phyloP scores from a whole-genome alignment of 495 filamentous ascomycete genomes.

The Cetradonia linearis region DNA sequence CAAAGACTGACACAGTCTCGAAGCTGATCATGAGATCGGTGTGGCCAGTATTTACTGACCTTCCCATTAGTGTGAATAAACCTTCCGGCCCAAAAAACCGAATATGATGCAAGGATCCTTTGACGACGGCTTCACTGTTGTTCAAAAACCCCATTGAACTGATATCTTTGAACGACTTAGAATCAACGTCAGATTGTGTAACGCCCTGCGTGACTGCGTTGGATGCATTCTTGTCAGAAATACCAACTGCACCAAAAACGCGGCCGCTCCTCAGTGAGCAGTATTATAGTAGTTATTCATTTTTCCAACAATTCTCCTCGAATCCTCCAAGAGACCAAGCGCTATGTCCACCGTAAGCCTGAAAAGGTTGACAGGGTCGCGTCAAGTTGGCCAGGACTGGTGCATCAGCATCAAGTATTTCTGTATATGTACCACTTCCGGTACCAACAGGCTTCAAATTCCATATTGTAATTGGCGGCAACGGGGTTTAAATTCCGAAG shows the following conservation, averaged over 20 bases:
- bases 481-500: not conserved
- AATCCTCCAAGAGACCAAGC: constrained; percentile 12
- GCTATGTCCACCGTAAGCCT: not conserved
- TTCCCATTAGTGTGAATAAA: constrained; percentile 13
- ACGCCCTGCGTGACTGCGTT: not conserved
- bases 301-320: not conserved
- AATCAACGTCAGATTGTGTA: constrained; percentile 9
- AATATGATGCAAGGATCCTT: constrained; percentile 16
- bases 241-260: too few relatives aligned
- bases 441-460: constrained; percentile 15
- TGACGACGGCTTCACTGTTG: not conserved
- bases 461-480: constrained; percentile 11
- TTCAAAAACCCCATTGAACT: constrained; percentile 2
- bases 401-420: not conserved
- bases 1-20: constrained; percentile 11
- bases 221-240: too few relatives aligned
- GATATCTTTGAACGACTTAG: constrained; percentile 3
- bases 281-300: too few relatives aligned
- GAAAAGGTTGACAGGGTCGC: not conserved
- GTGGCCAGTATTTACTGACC: not conserved
- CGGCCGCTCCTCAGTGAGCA: too few relatives aligned
- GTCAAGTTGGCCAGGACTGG: not conserved
- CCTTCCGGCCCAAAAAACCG: constrained; percentile 18
- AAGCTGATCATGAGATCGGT: not conserved
- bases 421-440: constrained; percentile 7